A percentile compares a stretch with the other conserved stretches of the same genome.
These are phyloP conservation scores for Neonectria hederae DNA, from an alignment of 2,329 filamentous ascomycete genomes.

Conservation along the genomic window DNA sequence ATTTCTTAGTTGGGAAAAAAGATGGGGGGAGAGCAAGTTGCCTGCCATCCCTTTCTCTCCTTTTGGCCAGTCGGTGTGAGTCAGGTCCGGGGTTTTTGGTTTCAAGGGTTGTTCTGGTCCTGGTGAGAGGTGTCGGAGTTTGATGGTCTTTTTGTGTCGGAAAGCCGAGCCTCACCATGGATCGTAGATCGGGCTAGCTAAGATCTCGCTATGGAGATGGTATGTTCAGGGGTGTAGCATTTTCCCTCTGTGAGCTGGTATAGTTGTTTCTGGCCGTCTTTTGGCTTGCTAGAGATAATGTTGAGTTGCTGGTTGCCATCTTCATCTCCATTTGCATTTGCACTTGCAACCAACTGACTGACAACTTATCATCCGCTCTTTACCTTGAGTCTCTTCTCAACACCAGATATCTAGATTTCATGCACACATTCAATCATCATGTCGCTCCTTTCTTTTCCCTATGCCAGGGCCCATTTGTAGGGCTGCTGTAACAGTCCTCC, in stretches of 20 bases:
- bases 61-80: background rate
- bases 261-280: background rate
- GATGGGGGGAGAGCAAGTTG: no score
- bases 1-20: background rate
- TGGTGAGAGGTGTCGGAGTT: background rate
- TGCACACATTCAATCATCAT: no score
- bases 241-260: background rate
- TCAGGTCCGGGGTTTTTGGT: background rate
- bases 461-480: slow-evolving; percentile 3
- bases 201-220: background rate
- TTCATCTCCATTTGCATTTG: background rate
- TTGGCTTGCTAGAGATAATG: background rate
- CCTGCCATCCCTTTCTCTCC: background rate
- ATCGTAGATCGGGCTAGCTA: background rate
- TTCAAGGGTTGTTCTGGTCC: no score
- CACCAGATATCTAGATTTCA: background rate
- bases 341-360: background rate
- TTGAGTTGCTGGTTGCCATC: background rate
- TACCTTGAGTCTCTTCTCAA: background rate
- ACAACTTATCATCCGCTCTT: no score
- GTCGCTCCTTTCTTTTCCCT: background rate
- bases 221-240: background rate
- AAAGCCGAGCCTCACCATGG: slow-evolving; percentile 5
- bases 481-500: no score
- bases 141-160: background rate